phyloP scores from a whole-genome alignment of 2,329 filamentous ascomycete species.

The Pyrenophora teres region DNA sequence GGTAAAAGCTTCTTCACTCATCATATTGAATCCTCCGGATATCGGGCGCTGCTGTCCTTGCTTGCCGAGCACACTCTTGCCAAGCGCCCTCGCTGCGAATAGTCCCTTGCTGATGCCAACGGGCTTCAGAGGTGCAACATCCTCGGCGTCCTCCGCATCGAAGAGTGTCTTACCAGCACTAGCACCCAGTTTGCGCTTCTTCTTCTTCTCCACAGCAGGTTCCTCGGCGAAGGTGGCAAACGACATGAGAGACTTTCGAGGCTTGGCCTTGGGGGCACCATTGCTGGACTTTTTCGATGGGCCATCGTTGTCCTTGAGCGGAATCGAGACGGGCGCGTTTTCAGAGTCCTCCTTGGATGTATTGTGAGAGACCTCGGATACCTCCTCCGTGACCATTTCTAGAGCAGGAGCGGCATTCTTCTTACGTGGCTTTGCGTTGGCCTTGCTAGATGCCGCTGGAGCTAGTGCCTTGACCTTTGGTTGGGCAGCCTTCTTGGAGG shows the following conservation, averaged over 20 bases:
- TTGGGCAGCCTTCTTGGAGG: slow-evolving; percentile 30
- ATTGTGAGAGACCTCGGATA: slow-evolving; percentile 34
- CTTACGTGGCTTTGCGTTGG: slow-evolving; percentile 52
- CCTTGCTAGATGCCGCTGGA: slow-evolving; percentile 51
- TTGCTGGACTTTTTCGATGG: slow-evolving; percentile 37
- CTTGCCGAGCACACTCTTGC: slow-evolving; percentile 41
- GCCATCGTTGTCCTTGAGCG: slow-evolving; percentile 43
- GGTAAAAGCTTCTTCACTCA: slow-evolving; percentile 46
- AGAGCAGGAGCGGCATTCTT: slow-evolving; percentile 46
- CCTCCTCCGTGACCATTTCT: slow-evolving; percentile 53
- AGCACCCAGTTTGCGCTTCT: slow-evolving; percentile 74
- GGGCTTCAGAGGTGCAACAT: slow-evolving; percentile 37
- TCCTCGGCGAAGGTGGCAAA: slow-evolving; percentile 50
- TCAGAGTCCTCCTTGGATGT: slow-evolving; percentile 46
- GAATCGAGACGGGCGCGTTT: slow-evolving; percentile 41
- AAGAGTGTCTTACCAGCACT: slow-evolving; percentile 67
- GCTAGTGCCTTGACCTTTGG: slow-evolving; percentile 51
- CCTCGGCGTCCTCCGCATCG: slow-evolving; percentile 52
- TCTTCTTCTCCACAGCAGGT: slow-evolving; percentile 47
- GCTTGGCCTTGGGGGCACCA: slow-evolving; percentile 44
- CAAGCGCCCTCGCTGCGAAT: slow-evolving; percentile 45
- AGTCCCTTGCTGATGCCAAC: slow-evolving; percentile 42
- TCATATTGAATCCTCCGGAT: slow-evolving; percentile 42
- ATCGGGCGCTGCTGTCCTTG: slow-evolving; percentile 33
- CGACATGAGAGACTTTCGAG: slow-evolving; percentile 55